Evolutionary conservation across 805 yeast species (phyloP), one percentile per base, ranked within the genome.

Genomic region (Teunomyces barrocoloradensis): DNA sequence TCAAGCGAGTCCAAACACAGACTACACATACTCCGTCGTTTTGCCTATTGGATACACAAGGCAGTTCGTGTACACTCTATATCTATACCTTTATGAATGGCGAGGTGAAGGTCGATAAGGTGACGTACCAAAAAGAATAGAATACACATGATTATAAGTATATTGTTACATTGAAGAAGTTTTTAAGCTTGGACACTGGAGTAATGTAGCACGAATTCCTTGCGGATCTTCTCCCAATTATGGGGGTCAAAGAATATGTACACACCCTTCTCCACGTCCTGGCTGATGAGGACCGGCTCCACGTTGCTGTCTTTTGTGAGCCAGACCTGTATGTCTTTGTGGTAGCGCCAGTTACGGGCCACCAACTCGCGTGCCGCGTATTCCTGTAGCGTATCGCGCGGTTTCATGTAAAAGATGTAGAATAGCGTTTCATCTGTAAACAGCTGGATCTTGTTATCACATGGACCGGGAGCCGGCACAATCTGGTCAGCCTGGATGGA

Each of bases 281-380:
- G 85, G 29, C 86, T 80, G 17, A 73, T 69, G 49, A 89, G 88
- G 12, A 88, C 80, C 1, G 97, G 97, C 65, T 92, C 98, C 51
- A 84, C 83, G 57, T 82, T 81, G 25, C 96, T 87, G 59, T 90
- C 97, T 66, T 94, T 94, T 10, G 99, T 94, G 49, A 94, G 72
- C 99, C 99, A 94, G 44, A 94, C 90, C 70, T 91, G 95, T 47
- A 94, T 78, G 51, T 89, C 96, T 69, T 90, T 92, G 69, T 94
- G 99, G 61, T 88, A 94, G 55, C 98, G 80, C 99, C 99, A 94
- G 68, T 92, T 94, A 58, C 99, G 78, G 52, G 83, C 83, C 58
- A 89, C 89, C 56, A 94, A 78, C 65, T 92, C 98, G 49, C 92
- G 76, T 5, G 97, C 95, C 4, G 96, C 95, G 47, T 90, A 79